Evolutionary conservation across 1,139 yeast species (phyloP).

Genomic region (Saccharomyces hybrid): DNA sequence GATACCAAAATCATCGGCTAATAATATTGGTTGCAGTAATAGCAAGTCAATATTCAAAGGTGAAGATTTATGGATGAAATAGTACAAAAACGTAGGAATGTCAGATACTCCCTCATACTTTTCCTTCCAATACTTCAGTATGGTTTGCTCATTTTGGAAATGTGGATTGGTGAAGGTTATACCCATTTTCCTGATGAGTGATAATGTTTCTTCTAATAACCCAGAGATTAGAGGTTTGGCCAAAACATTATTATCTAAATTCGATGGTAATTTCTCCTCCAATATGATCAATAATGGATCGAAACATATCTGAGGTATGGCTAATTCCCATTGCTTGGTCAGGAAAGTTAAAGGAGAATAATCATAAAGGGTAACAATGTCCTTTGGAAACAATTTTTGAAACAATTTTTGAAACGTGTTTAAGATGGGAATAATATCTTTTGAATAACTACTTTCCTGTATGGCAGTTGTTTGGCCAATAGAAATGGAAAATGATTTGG

Average conservation of each 20-base stretch:
- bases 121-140: constrained; percentile 46
- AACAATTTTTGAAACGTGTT: constrained; percentile 24
- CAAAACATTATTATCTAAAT: constrained; percentile 55
- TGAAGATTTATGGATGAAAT: constrained; percentile 20
- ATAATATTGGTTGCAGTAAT: constrained; percentile 70
- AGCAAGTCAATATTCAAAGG: constrained; percentile 58
- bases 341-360: constrained; percentile 50
- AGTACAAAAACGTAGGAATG: constrained; percentile 22
- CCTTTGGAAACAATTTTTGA: constrained; percentile 26
- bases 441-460: not conserved
- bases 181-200: constrained; percentile 70
- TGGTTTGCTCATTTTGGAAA: constrained; percentile 43
- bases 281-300: constrained; percentile 67
- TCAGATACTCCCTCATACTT: constrained; percentile 27
- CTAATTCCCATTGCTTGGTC: constrained; percentile 77
- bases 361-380: constrained; percentile 32
- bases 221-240: constrained; percentile 83
- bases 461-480: constrained; percentile 1
- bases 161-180: constrained; percentile 34
- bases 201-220: constrained; percentile 59
- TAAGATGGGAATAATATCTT: not conserved
- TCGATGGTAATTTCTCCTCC: constrained; percentile 56
- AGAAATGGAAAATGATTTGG: not conserved
- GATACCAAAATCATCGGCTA: constrained; percentile 78
- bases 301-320: constrained; percentile 69